Evolutionary conservation across 768 basidiomycete species (phyloP).

Genomic region (Rhodotorula graminis): DNA sequence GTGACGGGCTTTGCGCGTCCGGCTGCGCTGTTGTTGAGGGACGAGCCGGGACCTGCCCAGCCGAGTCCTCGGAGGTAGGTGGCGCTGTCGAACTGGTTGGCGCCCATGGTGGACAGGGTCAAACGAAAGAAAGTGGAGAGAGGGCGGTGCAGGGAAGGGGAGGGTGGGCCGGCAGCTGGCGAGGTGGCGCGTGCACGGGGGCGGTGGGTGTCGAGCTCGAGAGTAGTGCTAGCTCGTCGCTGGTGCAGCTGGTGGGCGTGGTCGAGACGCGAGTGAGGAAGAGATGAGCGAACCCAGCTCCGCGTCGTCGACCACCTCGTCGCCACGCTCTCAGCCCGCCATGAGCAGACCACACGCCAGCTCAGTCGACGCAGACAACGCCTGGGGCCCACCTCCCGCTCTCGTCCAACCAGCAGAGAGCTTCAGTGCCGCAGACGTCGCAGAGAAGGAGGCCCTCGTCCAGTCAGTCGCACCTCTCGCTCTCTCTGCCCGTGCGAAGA

Average conservation of each 20-base stretch:
- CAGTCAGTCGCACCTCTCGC: not conserved
- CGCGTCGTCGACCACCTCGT: not conserved
- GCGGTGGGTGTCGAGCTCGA: no score
- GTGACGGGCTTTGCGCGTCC: constrained; percentile 39
- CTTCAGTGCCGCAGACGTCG: constrained; percentile 17
- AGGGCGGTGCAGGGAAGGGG: not conserved
- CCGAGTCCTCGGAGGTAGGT: constrained; percentile 40
- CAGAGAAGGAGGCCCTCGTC: constrained; percentile 25
- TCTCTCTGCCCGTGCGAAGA: no score
- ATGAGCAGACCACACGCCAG: constrained; percentile 27
- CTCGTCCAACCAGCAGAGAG: not conserved
- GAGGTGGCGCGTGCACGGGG: no score
- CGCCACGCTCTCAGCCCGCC: not conserved
- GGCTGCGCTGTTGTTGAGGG: constrained; percentile 24
- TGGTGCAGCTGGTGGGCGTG: no score
- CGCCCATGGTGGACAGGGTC: not conserved
- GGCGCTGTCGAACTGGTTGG: constrained; percentile 26
- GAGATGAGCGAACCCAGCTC: not conserved
- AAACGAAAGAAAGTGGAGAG: not conserved
- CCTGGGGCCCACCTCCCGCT: constrained; percentile 14
- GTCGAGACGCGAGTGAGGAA: not conserved
- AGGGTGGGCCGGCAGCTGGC: no score
- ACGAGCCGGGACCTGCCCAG: constrained; percentile 36
- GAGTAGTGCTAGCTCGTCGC: no score
- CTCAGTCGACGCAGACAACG: constrained; percentile 31